Base-by-base conservation (phyloP, 768 basidiomycete genomes). In the Lyophyllum semitale region DNA sequence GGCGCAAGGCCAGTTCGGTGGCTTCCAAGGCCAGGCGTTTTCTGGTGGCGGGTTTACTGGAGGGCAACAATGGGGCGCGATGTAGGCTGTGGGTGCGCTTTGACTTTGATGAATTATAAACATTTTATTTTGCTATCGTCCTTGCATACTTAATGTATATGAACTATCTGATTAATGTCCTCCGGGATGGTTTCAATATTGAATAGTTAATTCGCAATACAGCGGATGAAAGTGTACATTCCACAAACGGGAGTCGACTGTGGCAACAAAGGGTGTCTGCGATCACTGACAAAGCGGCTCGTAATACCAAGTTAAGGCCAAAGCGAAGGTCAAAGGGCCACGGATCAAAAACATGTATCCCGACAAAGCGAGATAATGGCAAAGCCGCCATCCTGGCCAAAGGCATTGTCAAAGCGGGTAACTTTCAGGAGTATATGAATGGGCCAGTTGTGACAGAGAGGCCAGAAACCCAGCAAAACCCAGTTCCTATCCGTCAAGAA, bases 51-150 rank as follows among this genome's bases (percentile, higher is more conserved):
- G 51, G 3, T 61, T 52, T 37, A n/a, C 53, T 8, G 52, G 64
- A 38, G 64, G 54, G 15, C 64, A 66, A 30, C 74, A 73, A 57
- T 77, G 77, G 76, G 74, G 77, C 27, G 63, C 70, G 22, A 69
- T 77, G 69, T 77, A 66, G 35, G 15, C 7, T 11, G 23, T 22
- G 33, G 15, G 7, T 17, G 13, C 18, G 41, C 22, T 52, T 44
- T n/a, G 15, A 27, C n/a, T 42, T 8, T 29, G 5, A 45, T 2
- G 44, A 27, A 45, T 27, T 18, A 1, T 7, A 8, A 17, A 15
- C 37, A 29, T 18, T 15, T 17, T 45, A 27, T 29, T 15, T 45
- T n/a, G 5, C 8, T 27, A 6, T 45, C 26, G 5, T 18, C 17
- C 26, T 18, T 41, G 42, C 23, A 6, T 22, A 17, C 44, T 8